Conservation (phyloP, 2,329 filamentous ascomycete species). For the Knufia petricola region DNA sequence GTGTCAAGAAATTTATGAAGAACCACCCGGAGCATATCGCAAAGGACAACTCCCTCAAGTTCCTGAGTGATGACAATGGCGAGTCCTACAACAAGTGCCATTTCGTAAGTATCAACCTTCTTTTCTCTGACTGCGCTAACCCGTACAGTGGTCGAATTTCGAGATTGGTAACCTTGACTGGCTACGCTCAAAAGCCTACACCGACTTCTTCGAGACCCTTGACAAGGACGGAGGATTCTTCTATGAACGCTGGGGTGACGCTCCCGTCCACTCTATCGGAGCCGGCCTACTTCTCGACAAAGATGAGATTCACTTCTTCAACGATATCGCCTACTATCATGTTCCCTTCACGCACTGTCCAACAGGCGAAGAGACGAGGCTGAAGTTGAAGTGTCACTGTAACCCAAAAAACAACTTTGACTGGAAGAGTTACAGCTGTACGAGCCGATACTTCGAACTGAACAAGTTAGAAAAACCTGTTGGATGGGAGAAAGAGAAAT, state of each 20-base stretch:
- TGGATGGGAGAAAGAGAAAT: constrained; percentile 54
- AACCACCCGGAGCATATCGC: constrained; percentile 80
- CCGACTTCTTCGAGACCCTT: constrained; percentile 80
- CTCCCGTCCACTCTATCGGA: constrained; percentile 95
- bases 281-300: constrained; percentile 79
- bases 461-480: constrained; percentile 73
- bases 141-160: constrained; percentile 86
- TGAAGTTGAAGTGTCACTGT: constrained; percentile 86
- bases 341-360: constrained; percentile 97
- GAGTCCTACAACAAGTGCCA: constrained; percentile 95
- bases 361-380: constrained; percentile 71
- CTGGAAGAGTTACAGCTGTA: constrained; percentile 98
- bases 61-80: constrained; percentile 83
- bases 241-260: constrained; percentile 97
- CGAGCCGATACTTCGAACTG: constrained; percentile 73
- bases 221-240: constrained; percentile 94
- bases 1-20: constrained; percentile 86
- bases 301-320: constrained; percentile 95
- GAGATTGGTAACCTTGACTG: constrained; percentile 91
- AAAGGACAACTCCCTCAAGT: constrained; percentile 76
- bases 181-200: constrained; percentile 79
- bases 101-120: constrained; percentile 55
- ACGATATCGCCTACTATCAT: constrained; percentile 97
- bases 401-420: constrained; percentile 97
- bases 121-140: constrained; percentile 16